Evolutionary conservation across 257 asterid species (phyloP).

Genomic region (Fraxinus anomala): DNA sequence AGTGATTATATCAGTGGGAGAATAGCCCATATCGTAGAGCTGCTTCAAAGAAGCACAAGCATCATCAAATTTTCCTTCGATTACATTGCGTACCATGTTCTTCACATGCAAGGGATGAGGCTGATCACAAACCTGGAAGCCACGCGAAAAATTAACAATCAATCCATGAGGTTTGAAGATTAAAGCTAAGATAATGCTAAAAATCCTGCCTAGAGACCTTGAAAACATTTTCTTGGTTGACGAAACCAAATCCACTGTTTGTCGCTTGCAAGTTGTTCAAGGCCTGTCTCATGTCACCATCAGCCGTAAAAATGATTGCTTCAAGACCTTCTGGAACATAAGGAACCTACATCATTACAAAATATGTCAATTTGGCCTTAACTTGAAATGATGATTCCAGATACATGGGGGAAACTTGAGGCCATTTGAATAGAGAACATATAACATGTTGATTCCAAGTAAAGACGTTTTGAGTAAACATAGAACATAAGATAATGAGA

Average conservation of each 20-base stretch:
- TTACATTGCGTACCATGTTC: slow-evolving; percentile 80
- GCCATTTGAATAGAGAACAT: slow-evolving; percentile 10
- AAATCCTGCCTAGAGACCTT: slow-evolving; percentile 51
- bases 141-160: slow-evolving; percentile 1
- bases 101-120: slow-evolving; percentile 98
- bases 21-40: slow-evolving; percentile 90
- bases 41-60: slow-evolving; percentile 90
- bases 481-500: not conserved
- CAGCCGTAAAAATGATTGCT: slow-evolving; percentile 95
- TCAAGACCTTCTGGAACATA: slow-evolving; percentile 97
- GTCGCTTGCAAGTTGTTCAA: slow-evolving; percentile 98
- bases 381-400: slow-evolving; percentile 4
- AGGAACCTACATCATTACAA: slow-evolving; percentile 59
- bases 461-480: not conserved
- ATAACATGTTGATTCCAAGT: not conserved
- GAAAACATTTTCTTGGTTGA: slow-evolving; percentile 96
- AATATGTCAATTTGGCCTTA: not conserved
- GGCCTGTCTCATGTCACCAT: slow-evolving; percentile 99
- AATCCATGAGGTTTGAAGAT: slow-evolving; percentile 10
- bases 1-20: slow-evolving; percentile 97
- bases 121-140: slow-evolving; percentile 86
- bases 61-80: slow-evolving; percentile 89
- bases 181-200: slow-evolving; percentile 11
- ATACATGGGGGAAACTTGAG: not conserved
- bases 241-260: slow-evolving; percentile 90